Base-by-base conservation (phyloP, 208 protist species). In the Leishmania braziliensis region DNA sequence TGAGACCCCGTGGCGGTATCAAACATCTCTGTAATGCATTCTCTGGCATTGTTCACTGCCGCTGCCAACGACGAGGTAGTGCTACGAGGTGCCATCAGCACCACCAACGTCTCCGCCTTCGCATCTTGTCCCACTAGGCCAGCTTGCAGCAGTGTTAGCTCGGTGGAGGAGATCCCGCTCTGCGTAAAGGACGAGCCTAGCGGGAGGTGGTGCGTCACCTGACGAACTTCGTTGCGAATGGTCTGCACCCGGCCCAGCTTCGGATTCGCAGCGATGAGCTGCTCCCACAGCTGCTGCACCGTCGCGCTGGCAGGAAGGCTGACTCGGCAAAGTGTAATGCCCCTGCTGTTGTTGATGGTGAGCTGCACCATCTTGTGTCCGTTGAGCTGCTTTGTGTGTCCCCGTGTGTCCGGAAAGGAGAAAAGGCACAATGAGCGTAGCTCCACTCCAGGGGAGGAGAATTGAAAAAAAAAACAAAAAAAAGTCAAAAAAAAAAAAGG, bases 21-120 rank as follows among this genome's bases (percentile, higher is more conserved):
- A 66, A 79, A 51, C 88, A 82, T 77, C 84, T 90, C 69, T 86
- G 79, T 1, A 82, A 84, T 70, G 75, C 83, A 43, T 60, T 58
- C 18, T 80, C 70, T 16, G 23, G n/a, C 56, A 56, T 4, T 36
- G 3, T 29, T 12, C 54, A 5, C 23, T n/a, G 62, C 23, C 10
- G 80, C 66, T 50, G 54, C 65, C 63, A 50, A 53, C 26, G 23
- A 36, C 58, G 75, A 56, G 72, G 29, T 20, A n/a, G 75, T 18
- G 39, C 26, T 9, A 50, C 14, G 36, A n/a, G 39, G 63, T 6
- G 60, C 10, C 16, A 33, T 71, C 43, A 85, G 53, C 1, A 85
- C 54, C 36, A 66, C 63, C 26, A 85, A 23, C 71, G 73, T 82
- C 65, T 85, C 82, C 16, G 48, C 39, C 1, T 60, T 39, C 2